Evolutionary conservation across 257 asterid species (phyloP).

Genomic region (Petunia secreta): DNA sequence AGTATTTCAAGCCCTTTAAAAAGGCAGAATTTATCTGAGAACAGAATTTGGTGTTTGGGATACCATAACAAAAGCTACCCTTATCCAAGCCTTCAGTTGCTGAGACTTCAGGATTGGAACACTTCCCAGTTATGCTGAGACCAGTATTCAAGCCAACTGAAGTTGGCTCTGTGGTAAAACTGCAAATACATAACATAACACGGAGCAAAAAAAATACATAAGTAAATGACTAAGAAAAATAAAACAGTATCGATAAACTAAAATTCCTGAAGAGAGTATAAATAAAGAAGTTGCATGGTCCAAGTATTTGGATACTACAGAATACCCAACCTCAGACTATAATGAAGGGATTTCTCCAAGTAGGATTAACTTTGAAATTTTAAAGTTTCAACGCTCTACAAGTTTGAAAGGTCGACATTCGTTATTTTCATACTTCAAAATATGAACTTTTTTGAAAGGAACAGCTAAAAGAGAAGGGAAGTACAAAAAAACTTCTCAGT

Average conservation of each 20-base stretch:
- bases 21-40: conserved; percentile 55
- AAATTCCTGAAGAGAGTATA: background rate
- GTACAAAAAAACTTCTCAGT: too few relatives aligned
- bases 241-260: background rate
- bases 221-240: conserved; percentile 14
- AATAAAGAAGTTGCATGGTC: background rate
- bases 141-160: conserved; percentile 78
- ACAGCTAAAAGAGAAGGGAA: background rate
- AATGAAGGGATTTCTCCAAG: background rate
- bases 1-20: conserved; percentile 66
- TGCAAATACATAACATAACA: conserved; percentile 38
- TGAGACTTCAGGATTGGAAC: conserved; percentile 37
- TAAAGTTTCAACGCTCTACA: conserved; percentile 1
- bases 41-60: conserved; percentile 52
- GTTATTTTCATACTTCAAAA: too few relatives aligned
- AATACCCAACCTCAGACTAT: background rate
- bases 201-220: background rate
- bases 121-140: conserved; percentile 42
- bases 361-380: background rate
- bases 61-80: conserved; percentile 43
- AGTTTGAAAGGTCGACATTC: too few relatives aligned
- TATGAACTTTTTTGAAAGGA: too few relatives aligned
- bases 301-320: background rate
- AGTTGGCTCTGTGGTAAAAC: conserved; percentile 64
- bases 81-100: conserved; percentile 39